A percentile compares a stretch with the other conserved stretches of the same genome.
These are phyloP conservation scores for Vigna angularis DNA, from an alignment of 306 rosid genomes.

Conservation along the genomic window DNA sequence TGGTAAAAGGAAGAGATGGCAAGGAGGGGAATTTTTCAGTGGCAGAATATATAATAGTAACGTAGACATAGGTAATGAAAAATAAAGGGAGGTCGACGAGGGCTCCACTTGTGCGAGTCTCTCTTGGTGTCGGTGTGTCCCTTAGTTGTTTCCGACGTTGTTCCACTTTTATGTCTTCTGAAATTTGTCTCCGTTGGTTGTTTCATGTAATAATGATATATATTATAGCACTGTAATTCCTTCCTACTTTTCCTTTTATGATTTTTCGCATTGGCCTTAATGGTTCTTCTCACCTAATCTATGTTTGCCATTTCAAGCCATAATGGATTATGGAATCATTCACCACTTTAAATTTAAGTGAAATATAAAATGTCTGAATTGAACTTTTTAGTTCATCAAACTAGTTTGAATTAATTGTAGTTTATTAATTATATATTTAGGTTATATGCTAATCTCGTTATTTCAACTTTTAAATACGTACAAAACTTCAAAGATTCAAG, in stretches of 20 bases:
- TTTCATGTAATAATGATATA: background rate
- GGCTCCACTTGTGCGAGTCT: slow-evolving; percentile 37
- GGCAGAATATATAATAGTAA: background rate
- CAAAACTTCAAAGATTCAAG: no score
- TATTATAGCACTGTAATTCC: background rate
- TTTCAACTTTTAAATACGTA: no score
- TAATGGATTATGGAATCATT: no score
- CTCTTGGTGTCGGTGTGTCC: background rate
- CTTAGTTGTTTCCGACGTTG: background rate
- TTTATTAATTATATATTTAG: no score
- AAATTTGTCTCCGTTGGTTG: background rate
- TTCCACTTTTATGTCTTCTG: background rate
- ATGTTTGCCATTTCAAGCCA: no score
- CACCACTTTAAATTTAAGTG: no score
- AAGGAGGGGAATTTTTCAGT: background rate
- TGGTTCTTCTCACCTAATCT: background rate
- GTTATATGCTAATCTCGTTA: no score
- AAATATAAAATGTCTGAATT: no score
- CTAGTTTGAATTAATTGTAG: no score
- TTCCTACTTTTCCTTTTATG: background rate
- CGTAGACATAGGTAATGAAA: background rate
- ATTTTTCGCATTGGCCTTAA: background rate
- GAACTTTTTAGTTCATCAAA: no score
- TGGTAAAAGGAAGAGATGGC: background rate
- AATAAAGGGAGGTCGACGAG: slow-evolving; percentile 26